Conservation (phyloP, 495 filamentous ascomycete species). For the Cercophora sp. region DNA sequence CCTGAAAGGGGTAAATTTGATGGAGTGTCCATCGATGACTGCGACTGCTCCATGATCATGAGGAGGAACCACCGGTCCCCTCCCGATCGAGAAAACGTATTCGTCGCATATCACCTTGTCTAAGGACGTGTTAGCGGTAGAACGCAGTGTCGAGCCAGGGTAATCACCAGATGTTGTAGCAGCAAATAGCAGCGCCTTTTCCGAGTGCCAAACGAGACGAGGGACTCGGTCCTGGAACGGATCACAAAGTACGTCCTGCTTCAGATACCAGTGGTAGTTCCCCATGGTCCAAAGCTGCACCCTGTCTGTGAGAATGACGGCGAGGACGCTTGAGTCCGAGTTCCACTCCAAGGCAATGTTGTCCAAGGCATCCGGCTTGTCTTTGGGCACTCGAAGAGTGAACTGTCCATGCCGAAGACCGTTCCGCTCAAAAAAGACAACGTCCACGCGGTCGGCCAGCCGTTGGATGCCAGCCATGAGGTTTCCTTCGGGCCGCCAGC, state of each 20-base stretch:
- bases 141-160: constrained; percentile 1
- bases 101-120: constrained; percentile 59
- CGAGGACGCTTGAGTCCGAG: constrained; percentile 82
- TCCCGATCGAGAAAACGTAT: constrained; percentile 62
- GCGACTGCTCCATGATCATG: constrained; percentile 77
- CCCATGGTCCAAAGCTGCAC: constrained; percentile 95
- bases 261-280: constrained; percentile 98
- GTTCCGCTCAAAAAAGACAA: constrained; percentile 96
- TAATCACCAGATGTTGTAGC: constrained; percentile 42
- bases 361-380: constrained; percentile 49
- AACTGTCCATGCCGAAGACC: constrained; percentile 93
- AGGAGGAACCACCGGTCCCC: constrained; percentile 65
- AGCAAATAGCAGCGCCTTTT: constrained; percentile 66
- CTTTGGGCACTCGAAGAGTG: constrained; percentile 60
- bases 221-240: constrained; percentile 16
- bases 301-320: constrained; percentile 68
- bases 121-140: constrained; percentile 25
- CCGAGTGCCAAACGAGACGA: constrained; percentile 69
- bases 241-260: constrained; percentile 70
- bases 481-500: constrained; percentile 89
- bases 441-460: constrained; percentile 62
- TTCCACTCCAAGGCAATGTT: constrained; percentile 78
- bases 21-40: constrained; percentile 77
- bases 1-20: constrained; percentile 84
- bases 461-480: constrained; percentile 81